Evolutionary conservation across 306 rosid genomes (phyloP), one percentile per base, ranked within the genome.

Genomic region (Urtica urens): DNA sequence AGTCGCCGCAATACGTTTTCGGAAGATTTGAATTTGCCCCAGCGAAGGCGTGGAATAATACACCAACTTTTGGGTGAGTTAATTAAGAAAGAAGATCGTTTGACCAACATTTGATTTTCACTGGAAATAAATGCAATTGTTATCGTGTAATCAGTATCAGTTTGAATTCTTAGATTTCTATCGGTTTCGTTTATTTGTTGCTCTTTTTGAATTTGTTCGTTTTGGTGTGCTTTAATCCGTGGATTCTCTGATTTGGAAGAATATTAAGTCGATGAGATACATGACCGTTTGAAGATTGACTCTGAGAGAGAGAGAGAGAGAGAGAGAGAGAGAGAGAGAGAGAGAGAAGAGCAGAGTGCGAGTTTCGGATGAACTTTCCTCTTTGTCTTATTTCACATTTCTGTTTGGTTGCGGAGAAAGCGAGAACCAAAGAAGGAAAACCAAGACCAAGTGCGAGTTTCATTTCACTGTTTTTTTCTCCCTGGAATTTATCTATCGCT

Each of bases 251-350:
- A n/a, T 47, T 23, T 30, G 15, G 54, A 29, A 50, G 27, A 30
- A 20, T 16, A 19, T 23, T 16, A 38, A 38, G 23, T 17, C 25
- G 1, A 10, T 31, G 11, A 39, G 34, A 31, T 39, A n/a, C 56
- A 56, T 46, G 66, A 72, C 72, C 68, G 75, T 79, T 76, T 50
- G 57, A 48, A 59, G 10, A 48, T 47, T 23, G 40, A 48, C 1
- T 27, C 25, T 4, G 20, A 10, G 26, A 9, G 26, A 49, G 17
- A 17, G 1, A 7, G n/a, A 56, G 25, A 51, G n/a, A n/a, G n/a
- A n/a, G n/a, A 59, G 10, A 48, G 54, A 30, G 40, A 48, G 2
- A 49, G 40, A 11, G 20, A 10, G 26, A 9, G 26, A 49, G 17
- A 17, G 1, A 7, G n/a, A 56, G 25, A 51, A 24, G 44, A n/a